Evolutionary conservation across 345 rosid genomes (phyloP), one percentile per base, ranked within the genome.

Genomic region (Gossypium arboreum): DNA sequence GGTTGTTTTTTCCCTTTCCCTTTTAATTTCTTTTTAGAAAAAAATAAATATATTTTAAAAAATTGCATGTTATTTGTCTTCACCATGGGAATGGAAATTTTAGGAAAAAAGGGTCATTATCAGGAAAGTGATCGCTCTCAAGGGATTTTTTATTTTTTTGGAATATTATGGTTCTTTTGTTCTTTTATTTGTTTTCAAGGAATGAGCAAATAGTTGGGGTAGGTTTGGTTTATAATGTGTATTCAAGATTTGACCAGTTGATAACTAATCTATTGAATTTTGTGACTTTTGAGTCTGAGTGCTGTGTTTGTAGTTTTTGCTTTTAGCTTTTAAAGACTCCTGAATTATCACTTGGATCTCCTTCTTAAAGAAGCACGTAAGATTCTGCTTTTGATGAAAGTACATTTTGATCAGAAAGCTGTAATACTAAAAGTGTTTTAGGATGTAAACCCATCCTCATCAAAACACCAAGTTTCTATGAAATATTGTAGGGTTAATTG

Each of bases 1-100:
- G 73, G 81, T 73, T 79, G 79, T n/a, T 57, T 11, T 15, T 75
- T 22, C 41, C 25, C 34, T 4, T 41, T 9, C 22, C 9, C 22
- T 24, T 8, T 34, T 3, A 24, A 20, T 59, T 4, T 12, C 27
- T 27, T 51, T 34, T 34, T 34, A 34, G 41, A 6, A 4, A 13
- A 62, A 29, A 13, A 51, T 34, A 51, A 3, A 1, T 3, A 15
- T 51, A 11, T 54, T 17, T 2, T 60, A 5, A 27, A 58, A 60
- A 60, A 39, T 64, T 64, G 5, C 48, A 9, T 68, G 24, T 47
- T 68, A 20, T 68, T 68, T 15, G 56, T 22, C 22, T 44, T 47
- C 15, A 17, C 3, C 6, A 68, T 20, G 41, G 12, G 11, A 43
- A 25, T 5, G 54, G 18, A 24, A 22, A 45, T 13, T n/a, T 68